These are phyloP conservation scores for Sporothrix pallida DNA, from an alignment of 2,329 filamentous ascomycete species.

Conservation along the genomic window DNA sequence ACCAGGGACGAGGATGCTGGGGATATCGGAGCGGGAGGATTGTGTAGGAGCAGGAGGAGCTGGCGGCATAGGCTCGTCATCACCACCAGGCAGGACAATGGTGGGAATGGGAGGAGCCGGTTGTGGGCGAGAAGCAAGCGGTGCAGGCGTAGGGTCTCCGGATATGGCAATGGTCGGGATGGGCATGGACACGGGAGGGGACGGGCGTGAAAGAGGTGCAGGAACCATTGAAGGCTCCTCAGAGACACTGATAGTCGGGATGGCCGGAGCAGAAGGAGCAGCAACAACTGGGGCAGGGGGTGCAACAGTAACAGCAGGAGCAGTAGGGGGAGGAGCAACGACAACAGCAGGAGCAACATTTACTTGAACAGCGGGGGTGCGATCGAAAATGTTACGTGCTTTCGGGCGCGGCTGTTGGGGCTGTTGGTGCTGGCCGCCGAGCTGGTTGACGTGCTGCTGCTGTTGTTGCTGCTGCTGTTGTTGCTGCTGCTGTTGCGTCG, in stretches of 20 bases:
- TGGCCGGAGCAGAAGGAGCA: conserved; percentile 38
- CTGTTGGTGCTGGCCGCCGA: conserved; percentile 28
- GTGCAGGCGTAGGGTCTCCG: conserved; percentile 16
- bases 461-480: conserved; percentile 30
- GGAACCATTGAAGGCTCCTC: conserved; percentile 43
- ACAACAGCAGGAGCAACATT: conserved; percentile 39
- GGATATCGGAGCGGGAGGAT: neutral
- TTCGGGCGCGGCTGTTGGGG: conserved; percentile 45
- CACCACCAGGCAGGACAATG: conserved; percentile 46
- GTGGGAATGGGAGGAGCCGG: conserved; percentile 47
- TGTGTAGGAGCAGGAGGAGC: neutral
- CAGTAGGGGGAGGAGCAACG: conserved; percentile 28
- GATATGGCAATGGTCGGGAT: conserved; percentile 26
- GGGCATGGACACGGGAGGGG: conserved; percentile 23
- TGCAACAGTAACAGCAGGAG: too few species aligned
- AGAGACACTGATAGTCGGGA: conserved; percentile 36
- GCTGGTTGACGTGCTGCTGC: conserved; percentile 28
- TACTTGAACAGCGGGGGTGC: conserved; percentile 54
- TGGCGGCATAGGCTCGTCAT: conserved; percentile 31
- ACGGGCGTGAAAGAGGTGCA: conserved; percentile 34
- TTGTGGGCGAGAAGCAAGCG: conserved; percentile 43
- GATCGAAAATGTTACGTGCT: conserved; percentile 41
- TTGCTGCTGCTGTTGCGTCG: too few species aligned
- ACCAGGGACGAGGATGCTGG: conserved; percentile 1
- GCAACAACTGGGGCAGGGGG: neutral